Conservation (phyloP, 257 asterid genomes). For the Primulina eburnea region DNA sequence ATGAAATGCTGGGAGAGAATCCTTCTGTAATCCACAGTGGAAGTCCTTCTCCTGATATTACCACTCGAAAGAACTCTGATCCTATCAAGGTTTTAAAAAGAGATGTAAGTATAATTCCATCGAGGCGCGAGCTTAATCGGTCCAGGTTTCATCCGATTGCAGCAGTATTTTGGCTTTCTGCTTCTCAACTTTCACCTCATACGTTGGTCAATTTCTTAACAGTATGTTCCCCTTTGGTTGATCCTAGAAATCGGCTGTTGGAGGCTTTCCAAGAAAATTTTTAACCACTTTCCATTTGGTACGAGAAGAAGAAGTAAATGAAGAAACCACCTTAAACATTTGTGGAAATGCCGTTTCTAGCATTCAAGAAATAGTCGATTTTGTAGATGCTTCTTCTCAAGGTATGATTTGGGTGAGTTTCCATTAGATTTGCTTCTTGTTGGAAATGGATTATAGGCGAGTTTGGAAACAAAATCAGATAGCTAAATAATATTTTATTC, state of each 20-base stretch:
- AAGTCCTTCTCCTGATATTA: background rate
- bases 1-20: slow-evolving; percentile 62
- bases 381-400: slow-evolving; percentile 51
- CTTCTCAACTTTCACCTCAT: background rate
- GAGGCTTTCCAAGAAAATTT: slow-evolving; percentile 77
- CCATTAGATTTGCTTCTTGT: slow-evolving; percentile 13
- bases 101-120: slow-evolving; percentile 55
- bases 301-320: slow-evolving; percentile 63
- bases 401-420: slow-evolving; percentile 44
- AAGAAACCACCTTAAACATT: slow-evolving; percentile 63
- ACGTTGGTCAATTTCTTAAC: background rate
- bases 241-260: slow-evolving; percentile 82
- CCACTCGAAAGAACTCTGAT: slow-evolving; percentile 40
- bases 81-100: slow-evolving; percentile 80
- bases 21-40: slow-evolving; percentile 37
- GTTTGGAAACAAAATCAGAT: background rate
- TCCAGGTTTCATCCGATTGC: background rate
- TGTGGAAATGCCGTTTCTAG: slow-evolving; percentile 53
- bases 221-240: slow-evolving; percentile 20
- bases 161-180: background rate
- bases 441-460: slow-evolving; percentile 19
- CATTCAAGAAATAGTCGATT: slow-evolving; percentile 65
- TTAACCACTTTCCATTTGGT: slow-evolving; percentile 70
- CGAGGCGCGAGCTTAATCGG: background rate
- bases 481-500: no score